phyloP scores from a whole-genome alignment of 139 green algal genomes.

The Auxenochlorella pyrenoidosa region DNA sequence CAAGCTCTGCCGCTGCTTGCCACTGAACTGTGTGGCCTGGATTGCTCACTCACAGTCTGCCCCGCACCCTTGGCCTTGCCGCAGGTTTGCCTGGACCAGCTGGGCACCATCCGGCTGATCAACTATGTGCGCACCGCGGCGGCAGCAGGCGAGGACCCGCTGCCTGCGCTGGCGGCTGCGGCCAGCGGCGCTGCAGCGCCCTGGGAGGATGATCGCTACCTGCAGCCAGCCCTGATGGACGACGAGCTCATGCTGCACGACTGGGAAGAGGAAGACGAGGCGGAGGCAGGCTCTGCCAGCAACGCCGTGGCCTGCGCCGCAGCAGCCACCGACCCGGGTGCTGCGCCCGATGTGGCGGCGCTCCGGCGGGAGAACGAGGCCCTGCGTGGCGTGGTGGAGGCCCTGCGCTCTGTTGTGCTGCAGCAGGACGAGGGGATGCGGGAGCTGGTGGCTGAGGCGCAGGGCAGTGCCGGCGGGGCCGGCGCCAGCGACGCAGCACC shows the following conservation, averaged over 20 bases:
- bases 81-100: constrained; percentile 69
- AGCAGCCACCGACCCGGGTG: neutral
- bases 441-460: constrained; percentile 20
- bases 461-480: neutral
- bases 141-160: constrained; percentile 59
- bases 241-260: constrained; percentile 86
- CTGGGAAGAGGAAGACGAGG: constrained; percentile 64
- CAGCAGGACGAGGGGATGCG: constrained; percentile 11
- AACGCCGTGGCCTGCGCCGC: neutral
- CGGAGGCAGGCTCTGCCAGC: neutral
- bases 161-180: constrained; percentile 35
- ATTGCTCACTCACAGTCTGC: neutral
- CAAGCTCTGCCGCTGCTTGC: neutral
- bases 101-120: constrained; percentile 80
- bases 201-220: constrained; percentile 70
- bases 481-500: neutral
- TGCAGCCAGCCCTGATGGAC: constrained; percentile 71
- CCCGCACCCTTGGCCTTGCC: neutral
- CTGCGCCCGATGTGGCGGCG: neutral
- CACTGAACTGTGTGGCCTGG: too few species aligned
- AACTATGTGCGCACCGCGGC: constrained; percentile 82
- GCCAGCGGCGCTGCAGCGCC: constrained; percentile 17
- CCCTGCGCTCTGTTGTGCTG: constrained; percentile 22
- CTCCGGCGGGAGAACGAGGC: constrained; percentile 49
- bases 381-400: constrained; percentile 37